Evolutionary conservation across 2,329 filamentous ascomycete genomes (phyloP), one percentile per base, ranked within the genome.

Genomic region (Neonectria neomacrospora): DNA sequence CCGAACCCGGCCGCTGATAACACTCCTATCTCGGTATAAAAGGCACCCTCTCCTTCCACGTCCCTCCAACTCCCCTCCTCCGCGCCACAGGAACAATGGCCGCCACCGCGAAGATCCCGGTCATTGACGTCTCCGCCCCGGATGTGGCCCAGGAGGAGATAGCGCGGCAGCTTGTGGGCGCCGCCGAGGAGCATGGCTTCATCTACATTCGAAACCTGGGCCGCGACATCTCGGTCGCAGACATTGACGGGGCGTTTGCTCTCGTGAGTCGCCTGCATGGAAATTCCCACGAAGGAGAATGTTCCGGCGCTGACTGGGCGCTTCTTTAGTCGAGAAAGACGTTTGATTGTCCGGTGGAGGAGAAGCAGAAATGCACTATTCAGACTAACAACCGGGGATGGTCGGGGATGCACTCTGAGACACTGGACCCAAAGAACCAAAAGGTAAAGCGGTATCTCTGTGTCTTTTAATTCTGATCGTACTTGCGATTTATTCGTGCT

Each of bases 401-500:
- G 94, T 88, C 91, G 1, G 89, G 88, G 16, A 94, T 97, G 91
- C 91, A 95, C 73, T 88, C 88, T 12, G 95, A 99, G 80, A 95
- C 91, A 0, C 81, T 98, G 11, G 95, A 98, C 76, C 93, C 94
- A 3, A 88, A 89, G 70, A 88, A 89, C 59, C 94, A 97, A 77
- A 88, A 89, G 78, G 92, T 91, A 83, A 73, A 80, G 76, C 9
- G 22, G 23, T 11, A 7, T 47, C 11, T 9, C 23, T 12, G 34
- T 39, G 3, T 63, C 11, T 12, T 4, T 32, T 5, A 5, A 20
- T n/a, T 34, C 1, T 18, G 14, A 4, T 6, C 18, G 26, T 10
- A 20, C 1, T 28, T 11, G 45, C 14, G 14, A n/a, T 16, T 51
- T 12, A 4, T 14, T 14, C 0, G 16, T 11, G 41, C 48, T 67